These are phyloP conservation scores for Phaffia australis DNA, from an alignment of 768 basidiomycete genomes.

Conservation along the genomic window DNA sequence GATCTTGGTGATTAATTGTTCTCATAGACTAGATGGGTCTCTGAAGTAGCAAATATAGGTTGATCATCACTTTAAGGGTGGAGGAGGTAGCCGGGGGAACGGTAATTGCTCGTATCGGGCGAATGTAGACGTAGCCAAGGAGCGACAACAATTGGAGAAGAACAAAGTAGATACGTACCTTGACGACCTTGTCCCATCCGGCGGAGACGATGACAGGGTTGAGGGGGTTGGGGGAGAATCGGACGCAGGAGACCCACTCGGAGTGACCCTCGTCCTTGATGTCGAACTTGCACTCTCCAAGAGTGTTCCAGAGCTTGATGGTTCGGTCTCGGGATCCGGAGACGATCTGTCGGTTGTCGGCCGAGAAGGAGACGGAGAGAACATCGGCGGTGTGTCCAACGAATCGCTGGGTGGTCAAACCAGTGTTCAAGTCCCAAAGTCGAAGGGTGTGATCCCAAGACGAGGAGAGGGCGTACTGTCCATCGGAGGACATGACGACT, in stretches of 20 bases:
- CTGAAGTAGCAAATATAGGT: conserved; percentile 84
- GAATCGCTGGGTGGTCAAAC: conserved; percentile 88
- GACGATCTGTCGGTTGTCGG: conserved; percentile 99
- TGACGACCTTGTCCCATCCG: conserved; percentile 99
- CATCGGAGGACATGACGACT: conserved; percentile 97
- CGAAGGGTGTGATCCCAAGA: conserved; percentile 99
- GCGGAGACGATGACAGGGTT: conserved; percentile 98
- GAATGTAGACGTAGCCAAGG: conserved; percentile 19
- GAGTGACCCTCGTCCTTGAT: conserved; percentile 97
- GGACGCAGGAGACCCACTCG: conserved; percentile 99
- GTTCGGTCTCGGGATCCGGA: conserved; percentile 92
- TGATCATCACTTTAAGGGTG: conserved; percentile 39
- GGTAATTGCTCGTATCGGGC: conserved; percentile 4
- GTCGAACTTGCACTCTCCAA: conserved; percentile 99
- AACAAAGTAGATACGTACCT: conserved; percentile 50
- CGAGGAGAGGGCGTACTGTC: conserved; percentile 96
- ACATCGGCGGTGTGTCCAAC: conserved; percentile 97
- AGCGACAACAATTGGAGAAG: neutral
- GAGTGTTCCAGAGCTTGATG: conserved; percentile 99
- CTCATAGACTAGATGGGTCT: conserved; percentile 55
- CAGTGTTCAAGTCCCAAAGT: conserved; percentile 98
- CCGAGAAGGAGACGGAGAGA: conserved; percentile 96
- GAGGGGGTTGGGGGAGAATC: conserved; percentile 93
- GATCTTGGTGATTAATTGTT: conserved; percentile 69
- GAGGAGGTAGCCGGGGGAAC: conserved; percentile 4